A percentile compares a stretch with the other conserved stretches of the same genome.
These are phyloP conservation scores for Cytidiella melzeri DNA, from an alignment of 768 basidiomycete species.

Conservation along the genomic window DNA sequence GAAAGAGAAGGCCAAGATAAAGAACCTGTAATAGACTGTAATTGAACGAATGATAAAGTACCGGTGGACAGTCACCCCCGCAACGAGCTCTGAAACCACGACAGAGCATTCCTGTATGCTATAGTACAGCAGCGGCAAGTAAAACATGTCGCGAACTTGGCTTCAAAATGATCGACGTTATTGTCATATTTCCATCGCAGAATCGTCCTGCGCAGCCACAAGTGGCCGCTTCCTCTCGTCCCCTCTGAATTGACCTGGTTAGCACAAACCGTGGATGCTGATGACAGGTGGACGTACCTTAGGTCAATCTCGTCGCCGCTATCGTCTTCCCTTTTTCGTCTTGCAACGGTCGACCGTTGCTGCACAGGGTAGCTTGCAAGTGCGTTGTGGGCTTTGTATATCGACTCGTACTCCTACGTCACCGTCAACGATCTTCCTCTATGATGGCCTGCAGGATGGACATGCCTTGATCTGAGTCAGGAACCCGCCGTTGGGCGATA, in stretches of 20 bases:
- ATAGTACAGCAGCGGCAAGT: no score
- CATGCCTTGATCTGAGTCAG: conserved; percentile 84
- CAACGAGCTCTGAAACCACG: no score
- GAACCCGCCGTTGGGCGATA: conserved; percentile 89
- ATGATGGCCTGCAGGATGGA: not conserved
- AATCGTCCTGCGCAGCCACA: conserved; percentile 28
- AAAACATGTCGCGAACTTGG: no score
- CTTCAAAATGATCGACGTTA: no score
- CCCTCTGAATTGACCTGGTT: conserved; percentile 27
- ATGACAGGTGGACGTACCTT: no score
- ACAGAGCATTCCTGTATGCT: no score
- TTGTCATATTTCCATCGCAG: conserved; percentile 26
- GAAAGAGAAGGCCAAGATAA: conserved; percentile 79
- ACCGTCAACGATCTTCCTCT: not conserved
- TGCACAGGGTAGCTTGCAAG: conserved; percentile 51
- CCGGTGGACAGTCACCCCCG: no score
- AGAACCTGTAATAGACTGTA: conserved; percentile 57
- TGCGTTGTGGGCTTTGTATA: conserved; percentile 74
- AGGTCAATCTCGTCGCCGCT: conserved; percentile 62
- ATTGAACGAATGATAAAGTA: no score
- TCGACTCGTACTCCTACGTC: conserved; percentile 84
- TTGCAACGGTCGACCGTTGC: conserved; percentile 39
- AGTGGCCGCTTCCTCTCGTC: conserved; percentile 40
- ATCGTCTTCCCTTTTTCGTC: conserved; percentile 63
- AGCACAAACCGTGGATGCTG: no score